These are phyloP conservation scores for Neolentinus lepideus DNA, from an alignment of 1,284 basidiomycete species.

Conservation along the genomic window DNA sequence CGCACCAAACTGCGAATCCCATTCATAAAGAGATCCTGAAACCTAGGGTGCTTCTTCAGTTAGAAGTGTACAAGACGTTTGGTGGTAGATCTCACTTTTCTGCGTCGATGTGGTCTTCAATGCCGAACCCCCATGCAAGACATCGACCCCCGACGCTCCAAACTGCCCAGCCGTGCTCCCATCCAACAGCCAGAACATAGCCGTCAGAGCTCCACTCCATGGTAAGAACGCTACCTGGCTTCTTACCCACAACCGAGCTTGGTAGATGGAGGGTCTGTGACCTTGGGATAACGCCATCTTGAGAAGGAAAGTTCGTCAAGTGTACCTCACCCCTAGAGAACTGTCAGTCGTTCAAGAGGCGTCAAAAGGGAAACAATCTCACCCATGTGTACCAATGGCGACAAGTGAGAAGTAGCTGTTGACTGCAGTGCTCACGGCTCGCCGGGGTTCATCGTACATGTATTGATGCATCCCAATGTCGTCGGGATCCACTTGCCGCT, in stretches of 20 bases:
- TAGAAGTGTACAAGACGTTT: not conserved
- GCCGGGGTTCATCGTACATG: constrained; percentile 56
- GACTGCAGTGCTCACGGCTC: constrained; percentile 59
- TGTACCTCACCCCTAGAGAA: constrained; percentile 49
- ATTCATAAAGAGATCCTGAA: constrained; percentile 83
- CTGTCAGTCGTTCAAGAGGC: not conserved
- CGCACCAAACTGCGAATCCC: constrained; percentile 63
- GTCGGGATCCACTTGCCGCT: constrained; percentile 42
- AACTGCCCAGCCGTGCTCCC: constrained; percentile 84
- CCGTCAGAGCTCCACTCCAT: constrained; percentile 95
- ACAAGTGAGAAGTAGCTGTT: constrained; percentile 84
- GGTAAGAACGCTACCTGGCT: constrained; percentile 67
- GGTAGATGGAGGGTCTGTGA: constrained; percentile 51
- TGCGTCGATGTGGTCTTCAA: constrained; percentile 57
- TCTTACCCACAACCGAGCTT: constrained; percentile 42
- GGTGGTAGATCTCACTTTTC: constrained; percentile 31
- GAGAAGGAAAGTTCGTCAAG: constrained; percentile 58
- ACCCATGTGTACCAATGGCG: constrained; percentile 77
- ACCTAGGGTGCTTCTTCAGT: constrained; percentile 30
- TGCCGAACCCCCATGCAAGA: constrained; percentile 68
- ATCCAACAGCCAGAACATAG: constrained; percentile 95
- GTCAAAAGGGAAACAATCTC: constrained; percentile 14
- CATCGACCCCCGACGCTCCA: constrained; percentile 90
- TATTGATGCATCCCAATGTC: constrained; percentile 26
- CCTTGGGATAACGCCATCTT: constrained; percentile 43